phyloP scores from a whole-genome alignment of 331 rosid genomes.

The Rhamnella rubrinervis region DNA sequence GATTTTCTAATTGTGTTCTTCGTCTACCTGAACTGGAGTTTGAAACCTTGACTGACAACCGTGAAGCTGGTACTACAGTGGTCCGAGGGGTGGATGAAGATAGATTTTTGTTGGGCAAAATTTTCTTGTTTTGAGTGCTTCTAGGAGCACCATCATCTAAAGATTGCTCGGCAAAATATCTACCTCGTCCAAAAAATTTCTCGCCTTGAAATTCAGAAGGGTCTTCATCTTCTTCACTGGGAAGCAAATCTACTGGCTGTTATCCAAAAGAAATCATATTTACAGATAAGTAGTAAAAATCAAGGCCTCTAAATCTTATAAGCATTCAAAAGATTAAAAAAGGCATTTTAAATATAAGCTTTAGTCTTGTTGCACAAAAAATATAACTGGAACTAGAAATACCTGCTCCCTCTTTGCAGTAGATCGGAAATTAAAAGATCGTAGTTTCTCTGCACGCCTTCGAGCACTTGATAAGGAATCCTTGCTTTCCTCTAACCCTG shows the following conservation, averaged over 20 bases:
- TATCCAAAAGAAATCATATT: slow-evolving; percentile 33
- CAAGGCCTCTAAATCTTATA: slow-evolving; percentile 18
- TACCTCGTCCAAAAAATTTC: slow-evolving; percentile 45
- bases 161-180: slow-evolving; percentile 37
- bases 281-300: slow-evolving; percentile 27
- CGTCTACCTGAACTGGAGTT: slow-evolving; percentile 62
- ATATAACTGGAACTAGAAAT: slow-evolving; percentile 23
- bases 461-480: slow-evolving; percentile 55
- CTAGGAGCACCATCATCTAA: slow-evolving; percentile 52
- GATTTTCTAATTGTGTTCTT: slow-evolving; percentile 60
- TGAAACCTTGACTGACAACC: slow-evolving; percentile 53
- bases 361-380: slow-evolving; percentile 25
- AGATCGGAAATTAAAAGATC: slow-evolving; percentile 58
- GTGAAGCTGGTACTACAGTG: slow-evolving; percentile 45
- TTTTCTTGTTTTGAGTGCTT: slow-evolving; percentile 52
- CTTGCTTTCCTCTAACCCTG: slow-evolving; percentile 55
- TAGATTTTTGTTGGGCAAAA: slow-evolving; percentile 47
- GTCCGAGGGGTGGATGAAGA: slow-evolving; percentile 61
- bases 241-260: slow-evolving; percentile 71
- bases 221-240: slow-evolving; percentile 74
- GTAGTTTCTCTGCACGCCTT: slow-evolving; percentile 64
- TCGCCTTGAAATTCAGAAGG: slow-evolving; percentile 62
- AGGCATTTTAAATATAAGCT: slow-evolving; percentile 10
- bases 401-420: slow-evolving; percentile 78
- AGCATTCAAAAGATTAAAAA: slow-evolving; percentile 15